Conservation (phyloP, 2,329 filamentous ascomycete genomes). For the Mycosphaerella arachidis region DNA sequence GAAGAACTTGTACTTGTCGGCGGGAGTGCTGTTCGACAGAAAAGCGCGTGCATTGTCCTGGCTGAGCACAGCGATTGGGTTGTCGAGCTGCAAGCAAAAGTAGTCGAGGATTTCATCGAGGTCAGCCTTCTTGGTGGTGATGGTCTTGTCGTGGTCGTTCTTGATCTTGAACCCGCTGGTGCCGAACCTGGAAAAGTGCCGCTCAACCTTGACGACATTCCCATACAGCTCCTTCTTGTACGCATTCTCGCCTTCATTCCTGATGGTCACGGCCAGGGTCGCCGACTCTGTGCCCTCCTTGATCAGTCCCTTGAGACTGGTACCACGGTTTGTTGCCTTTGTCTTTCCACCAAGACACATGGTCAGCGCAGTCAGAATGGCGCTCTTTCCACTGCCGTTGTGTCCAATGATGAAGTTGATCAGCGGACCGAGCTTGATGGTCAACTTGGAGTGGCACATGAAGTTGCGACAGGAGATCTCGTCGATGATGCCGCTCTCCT, state of each 20-base stretch:
- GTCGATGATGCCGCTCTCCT: slow-evolving; percentile 83
- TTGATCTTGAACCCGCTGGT: slow-evolving; percentile 84
- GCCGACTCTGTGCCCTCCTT: slow-evolving; percentile 77
- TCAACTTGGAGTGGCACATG: slow-evolving; percentile 86
- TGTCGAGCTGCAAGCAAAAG: slow-evolving; percentile 90
- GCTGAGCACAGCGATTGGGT: slow-evolving; percentile 90
- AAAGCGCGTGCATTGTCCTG: slow-evolving; percentile 95
- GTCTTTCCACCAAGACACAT: slow-evolving; percentile 94
- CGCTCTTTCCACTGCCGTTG: slow-evolving; percentile 97
- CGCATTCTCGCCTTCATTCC: slow-evolving; percentile 80
- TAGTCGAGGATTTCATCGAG: slow-evolving; percentile 92
- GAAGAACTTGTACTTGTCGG: slow-evolving; percentile 94
- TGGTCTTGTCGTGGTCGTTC: slow-evolving; percentile 60
- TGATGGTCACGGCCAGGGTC: slow-evolving; percentile 76
- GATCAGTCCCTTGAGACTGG: slow-evolving; percentile 83
- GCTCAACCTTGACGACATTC: slow-evolving; percentile 81
- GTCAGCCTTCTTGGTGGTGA: slow-evolving; percentile 80
- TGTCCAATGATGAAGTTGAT: slow-evolving; percentile 98
- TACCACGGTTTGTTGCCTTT: slow-evolving; percentile 84
- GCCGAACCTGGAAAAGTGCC: slow-evolving; percentile 73
- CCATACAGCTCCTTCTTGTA: slow-evolving; percentile 82
- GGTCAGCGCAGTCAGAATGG: slow-evolving; percentile 85
- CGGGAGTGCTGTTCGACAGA: slow-evolving; percentile 73
- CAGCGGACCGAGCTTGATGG: slow-evolving; percentile 80
- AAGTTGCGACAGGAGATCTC: slow-evolving; percentile 86